phyloP scores from a whole-genome alignment of 208 protist species.

The Wallacemonas sp. region DNA sequence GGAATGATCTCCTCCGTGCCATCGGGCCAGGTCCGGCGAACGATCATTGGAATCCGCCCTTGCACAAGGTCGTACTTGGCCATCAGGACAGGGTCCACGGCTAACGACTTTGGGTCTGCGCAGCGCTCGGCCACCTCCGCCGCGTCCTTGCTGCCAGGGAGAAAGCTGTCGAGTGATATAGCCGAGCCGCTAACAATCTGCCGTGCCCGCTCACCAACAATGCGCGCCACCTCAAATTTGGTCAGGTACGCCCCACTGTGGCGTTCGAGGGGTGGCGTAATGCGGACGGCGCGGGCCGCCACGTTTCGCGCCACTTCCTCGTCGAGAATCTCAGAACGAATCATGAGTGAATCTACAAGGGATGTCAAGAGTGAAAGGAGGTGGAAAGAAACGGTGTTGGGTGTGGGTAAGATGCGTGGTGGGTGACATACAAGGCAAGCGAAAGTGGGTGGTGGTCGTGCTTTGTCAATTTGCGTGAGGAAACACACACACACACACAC shows the following conservation, averaged over 20 bases:
- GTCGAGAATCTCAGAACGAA: slow-evolving; percentile 68
- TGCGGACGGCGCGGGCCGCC: slow-evolving; percentile 17
- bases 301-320: slow-evolving; percentile 44
- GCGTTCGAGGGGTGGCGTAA: slow-evolving; percentile 73
- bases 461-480: no score
- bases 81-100: slow-evolving; percentile 85
- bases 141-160: slow-evolving; percentile 34
- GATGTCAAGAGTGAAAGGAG: not conserved
- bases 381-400: not conserved
- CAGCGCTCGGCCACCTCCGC: slow-evolving; percentile 70
- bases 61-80: slow-evolving; percentile 85
- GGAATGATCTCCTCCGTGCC: slow-evolving; percentile 81
- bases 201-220: slow-evolving; percentile 79
- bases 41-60: slow-evolving; percentile 74
- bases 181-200: slow-evolving; percentile 77
- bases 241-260: slow-evolving; percentile 76
- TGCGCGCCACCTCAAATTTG: slow-evolving; percentile 82
- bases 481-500: no score
- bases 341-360: no score
- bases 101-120: slow-evolving; percentile 56
- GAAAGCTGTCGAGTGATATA: slow-evolving; percentile 23
- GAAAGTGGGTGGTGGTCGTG: no score
- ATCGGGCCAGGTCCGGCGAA: slow-evolving; percentile 83
- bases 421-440: no score
- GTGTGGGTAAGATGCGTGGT: no score